phyloP scores from a whole-genome alignment of 306 rosid species.

The Trifolium dubium region DNA sequence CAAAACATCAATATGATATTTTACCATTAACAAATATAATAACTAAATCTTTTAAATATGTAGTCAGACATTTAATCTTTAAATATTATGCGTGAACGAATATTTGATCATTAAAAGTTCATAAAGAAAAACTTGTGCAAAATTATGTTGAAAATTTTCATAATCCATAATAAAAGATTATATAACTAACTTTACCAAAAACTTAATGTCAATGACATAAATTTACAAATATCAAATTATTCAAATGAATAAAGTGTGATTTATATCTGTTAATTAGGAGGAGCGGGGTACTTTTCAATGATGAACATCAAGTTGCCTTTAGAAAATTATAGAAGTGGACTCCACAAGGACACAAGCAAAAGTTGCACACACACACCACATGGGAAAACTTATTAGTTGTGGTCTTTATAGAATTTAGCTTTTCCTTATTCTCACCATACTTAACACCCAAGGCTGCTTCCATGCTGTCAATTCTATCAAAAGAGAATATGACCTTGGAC shows the following conservation, averaged over 20 bases:
- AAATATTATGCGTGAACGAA: too few relatives aligned
- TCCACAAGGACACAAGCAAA: constrained; percentile 33
- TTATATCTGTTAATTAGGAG: constrained; percentile 3
- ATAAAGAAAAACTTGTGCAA: not conserved
- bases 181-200: not conserved
- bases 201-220: constrained; percentile 9
- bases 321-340: constrained; percentile 20
- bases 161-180: constrained; percentile 1
- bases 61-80: not conserved
- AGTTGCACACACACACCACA: constrained; percentile 47
- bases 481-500: constrained; percentile 46
- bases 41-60: not conserved
- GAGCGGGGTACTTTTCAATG: constrained; percentile 13
- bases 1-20: too few relatives aligned
- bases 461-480: constrained; percentile 56
- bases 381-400: constrained; percentile 38
- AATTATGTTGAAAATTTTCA: not conserved
- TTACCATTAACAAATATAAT: not conserved
- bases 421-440: constrained; percentile 50
- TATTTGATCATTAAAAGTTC: not conserved
- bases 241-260: constrained; percentile 24
- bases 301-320: constrained; percentile 10
- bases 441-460: constrained; percentile 62
- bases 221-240: constrained; percentile 16
- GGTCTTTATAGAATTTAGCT: constrained; percentile 43